These are phyloP conservation scores for Urostyla sp. DNA, from an alignment of 73 alveolate species.

Conservation along the genomic window DNA sequence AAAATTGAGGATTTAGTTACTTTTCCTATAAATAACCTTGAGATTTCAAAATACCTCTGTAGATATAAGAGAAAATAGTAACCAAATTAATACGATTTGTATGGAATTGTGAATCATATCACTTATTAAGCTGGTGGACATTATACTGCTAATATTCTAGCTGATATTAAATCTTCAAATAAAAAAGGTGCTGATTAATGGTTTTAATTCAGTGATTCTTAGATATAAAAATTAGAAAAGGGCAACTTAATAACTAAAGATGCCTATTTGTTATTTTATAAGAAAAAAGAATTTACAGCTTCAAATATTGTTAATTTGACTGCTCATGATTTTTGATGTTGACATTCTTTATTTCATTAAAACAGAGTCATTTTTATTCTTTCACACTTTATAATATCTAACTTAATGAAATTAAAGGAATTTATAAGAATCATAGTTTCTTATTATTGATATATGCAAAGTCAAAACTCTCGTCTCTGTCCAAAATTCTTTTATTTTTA, in stretches of 20 bases:
- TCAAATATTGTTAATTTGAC: conserved; percentile 73
- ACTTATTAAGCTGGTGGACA: conserved; percentile 79
- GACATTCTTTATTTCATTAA: too few species aligned
- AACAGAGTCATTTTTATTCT: too few species aligned
- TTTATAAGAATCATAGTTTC: too few species aligned
- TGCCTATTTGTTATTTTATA: conserved; percentile 79
- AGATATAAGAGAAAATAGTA: background rate
- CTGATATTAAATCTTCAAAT: background rate
- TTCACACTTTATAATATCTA: too few species aligned
- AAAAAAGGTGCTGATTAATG: conserved; percentile 61
- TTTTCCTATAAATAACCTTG: conserved; percentile 73
- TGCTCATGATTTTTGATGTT: conserved; percentile 22
- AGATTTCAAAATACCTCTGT: conserved; percentile 56
- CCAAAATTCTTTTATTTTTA: too few species aligned
- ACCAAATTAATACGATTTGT: conserved; percentile 68
- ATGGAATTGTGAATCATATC: conserved; percentile 81
- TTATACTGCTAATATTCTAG: conserved; percentile 66
- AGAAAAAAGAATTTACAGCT: conserved; percentile 73
- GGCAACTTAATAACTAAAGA: conserved; percentile 64
- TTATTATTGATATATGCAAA: background rate
- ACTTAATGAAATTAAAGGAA: too few species aligned
- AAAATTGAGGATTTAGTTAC: conserved; percentile 80
- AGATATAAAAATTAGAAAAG: conserved; percentile 45
- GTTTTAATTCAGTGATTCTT: conserved; percentile 76
- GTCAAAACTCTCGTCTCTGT: background rate